A percentile compares a stretch with the other conserved stretches of the same genome.
phyloP scores from a whole-genome alignment of 768 basidiomycete genomes.

The Clitopilus hobsonii region DNA sequence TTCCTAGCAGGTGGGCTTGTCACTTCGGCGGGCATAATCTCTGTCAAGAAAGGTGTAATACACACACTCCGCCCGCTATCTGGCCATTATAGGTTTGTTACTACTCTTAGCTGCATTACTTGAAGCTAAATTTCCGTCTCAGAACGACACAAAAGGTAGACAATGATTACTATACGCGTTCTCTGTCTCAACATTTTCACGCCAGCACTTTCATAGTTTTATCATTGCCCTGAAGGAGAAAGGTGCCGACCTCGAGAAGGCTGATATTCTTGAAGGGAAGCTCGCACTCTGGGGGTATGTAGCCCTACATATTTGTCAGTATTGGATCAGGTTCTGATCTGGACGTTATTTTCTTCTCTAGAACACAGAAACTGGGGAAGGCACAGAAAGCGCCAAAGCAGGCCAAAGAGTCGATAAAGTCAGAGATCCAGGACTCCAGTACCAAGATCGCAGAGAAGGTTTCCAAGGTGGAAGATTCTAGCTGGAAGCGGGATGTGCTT shows the following conservation, averaged over 20 bases:
- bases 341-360: conserved; percentile 12
- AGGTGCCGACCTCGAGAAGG: conserved; percentile 56
- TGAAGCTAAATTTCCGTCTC: too few species aligned
- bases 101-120: neutral
- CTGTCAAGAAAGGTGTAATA: conserved; percentile 57
- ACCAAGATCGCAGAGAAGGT: neutral
- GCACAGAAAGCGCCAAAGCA: conserved; percentile 35
- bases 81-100: conserved; percentile 54
- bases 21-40: conserved; percentile 62
- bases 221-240: conserved; percentile 44
- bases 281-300: conserved; percentile 50
- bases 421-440: neutral
- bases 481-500: neutral
- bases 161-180: too few species aligned
- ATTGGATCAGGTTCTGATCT: neutral
- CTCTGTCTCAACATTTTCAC: too few species aligned
- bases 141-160: too few species aligned
- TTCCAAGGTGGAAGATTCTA: neutral
- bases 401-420: conserved; percentile 12
- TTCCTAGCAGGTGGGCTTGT: conserved; percentile 55
- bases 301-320: neutral
- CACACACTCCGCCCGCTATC: conserved; percentile 59
- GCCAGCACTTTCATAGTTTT: conserved; percentile 59
- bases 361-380: conserved; percentile 42
- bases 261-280: conserved; percentile 59